A percentile compares a stretch with the other conserved stretches of the same genome.
Conservation (phyloP, 2,329 filamentous ascomycete species). For the Penicillium thymicola region DNA sequence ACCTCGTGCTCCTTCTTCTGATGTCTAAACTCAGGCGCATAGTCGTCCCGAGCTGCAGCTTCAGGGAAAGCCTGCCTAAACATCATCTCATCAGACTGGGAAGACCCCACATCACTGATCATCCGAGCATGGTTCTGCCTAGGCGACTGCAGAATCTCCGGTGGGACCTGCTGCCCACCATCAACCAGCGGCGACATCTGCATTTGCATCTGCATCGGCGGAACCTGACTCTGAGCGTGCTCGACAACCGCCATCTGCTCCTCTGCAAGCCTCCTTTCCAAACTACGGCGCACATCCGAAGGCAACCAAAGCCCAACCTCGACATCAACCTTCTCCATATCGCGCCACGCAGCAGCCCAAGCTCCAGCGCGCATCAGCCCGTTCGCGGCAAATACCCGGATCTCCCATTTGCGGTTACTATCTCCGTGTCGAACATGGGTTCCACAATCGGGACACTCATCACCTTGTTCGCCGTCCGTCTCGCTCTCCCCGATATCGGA, state of each 20-base stretch:
- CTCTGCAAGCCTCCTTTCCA: conserved; percentile 47
- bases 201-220: conserved; percentile 7
- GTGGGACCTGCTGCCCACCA: background rate
- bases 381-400: conserved; percentile 93
- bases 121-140: conserved; percentile 8
- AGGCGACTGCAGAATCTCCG: conserved; percentile 5
- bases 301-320: conserved; percentile 73
- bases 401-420: conserved; percentile 54
- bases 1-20: conserved; percentile 39
- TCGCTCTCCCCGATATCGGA: conserved; percentile 34
- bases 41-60: conserved; percentile 7
- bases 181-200: background rate
- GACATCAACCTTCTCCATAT: conserved; percentile 98
- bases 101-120: conserved; percentile 12
- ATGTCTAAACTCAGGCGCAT: conserved; percentile 4
- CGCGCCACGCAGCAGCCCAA: conserved; percentile 90
- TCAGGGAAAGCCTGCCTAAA: conserved; percentile 1
- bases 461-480: conserved; percentile 37
- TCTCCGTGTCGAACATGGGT: conserved; percentile 45
- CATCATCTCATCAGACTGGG: background rate
- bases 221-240: background rate
- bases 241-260: conserved; percentile 36
- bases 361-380: conserved; percentile 88
- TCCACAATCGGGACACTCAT: conserved; percentile 52
- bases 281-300: conserved; percentile 48